Base-by-base conservation (phyloP, 108 stramenopile genomes). In the Bacterosira constricta region DNA sequence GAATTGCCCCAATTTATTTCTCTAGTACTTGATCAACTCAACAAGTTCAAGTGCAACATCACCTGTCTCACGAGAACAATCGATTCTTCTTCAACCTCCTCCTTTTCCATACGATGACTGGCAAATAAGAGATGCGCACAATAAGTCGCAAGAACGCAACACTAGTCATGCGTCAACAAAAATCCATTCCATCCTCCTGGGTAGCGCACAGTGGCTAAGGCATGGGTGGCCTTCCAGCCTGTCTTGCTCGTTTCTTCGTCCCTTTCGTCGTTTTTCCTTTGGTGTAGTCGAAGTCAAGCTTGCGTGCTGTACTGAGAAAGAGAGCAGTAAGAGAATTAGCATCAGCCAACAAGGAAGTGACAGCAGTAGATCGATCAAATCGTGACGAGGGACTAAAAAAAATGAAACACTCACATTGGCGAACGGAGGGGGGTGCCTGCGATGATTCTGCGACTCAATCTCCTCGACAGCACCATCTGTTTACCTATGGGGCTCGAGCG, bases 251-350 rank as follows among this genome's bases (percentile, higher is more conserved):
- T 13, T 42, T 13, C 41, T 42, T 42, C 41, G 10, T 42, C 41
- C 7, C 27, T 6, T 7, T 30, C 55, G 60, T 23, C n/a, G 13
- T 0, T 45, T 35, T 61, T 61, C 12, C 38, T 13, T 15, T 30
- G 31, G 27, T 35, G 53, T 12, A 34, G 44, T n/a, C 34, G 21
- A 62, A 62, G 45, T 62, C 61, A n/a, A 62, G 61, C 61, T 62
- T 44, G 42, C 29, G 26, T 44, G 61, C 61, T 17, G 21, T 25
- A 25, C 29, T 62, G 35, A 30, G 0, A 10, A 17, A 4, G 6
- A 54, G n/a, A 34, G 47, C 6, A 49, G 18, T n/a, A n/a, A n/a
- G 21, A 49, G 21, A 49, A 10, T 26, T 26, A 25, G 26, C 18
- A 47, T 8, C 11, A 49, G 26, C 12, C 2, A 25, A 6, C 26